A percentile compares a stretch with the other conserved stretches of the same genome.
Evolutionary conservation across 75 land plant species (phyloP).

Genomic region (Gnetum montanum): DNA sequence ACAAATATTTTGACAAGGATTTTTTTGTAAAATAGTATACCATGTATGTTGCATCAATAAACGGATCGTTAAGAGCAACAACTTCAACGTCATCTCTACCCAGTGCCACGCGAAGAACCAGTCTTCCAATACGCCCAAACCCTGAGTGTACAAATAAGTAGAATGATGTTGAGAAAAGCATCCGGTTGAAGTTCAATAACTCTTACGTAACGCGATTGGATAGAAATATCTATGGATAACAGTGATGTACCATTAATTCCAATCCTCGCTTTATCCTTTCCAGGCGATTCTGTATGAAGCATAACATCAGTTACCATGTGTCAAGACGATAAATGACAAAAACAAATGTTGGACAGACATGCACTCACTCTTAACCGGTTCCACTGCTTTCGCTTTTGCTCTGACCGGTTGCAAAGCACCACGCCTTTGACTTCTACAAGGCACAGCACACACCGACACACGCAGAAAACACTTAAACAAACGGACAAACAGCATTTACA

Average conservation of each 20-base stretch:
- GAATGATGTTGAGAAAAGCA: not conserved
- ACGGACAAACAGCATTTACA: no score
- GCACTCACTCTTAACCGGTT: no score
- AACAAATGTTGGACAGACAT: not conserved
- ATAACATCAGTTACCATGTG: not conserved
- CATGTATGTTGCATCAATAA: slow-evolving; percentile 84
- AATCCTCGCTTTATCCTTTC: slow-evolving; percentile 32
- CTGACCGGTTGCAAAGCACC: slow-evolving; percentile 28
- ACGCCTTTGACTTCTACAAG: slow-evolving; percentile 12
- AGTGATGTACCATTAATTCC: slow-evolving; percentile 48
- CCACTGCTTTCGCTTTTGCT: no score
- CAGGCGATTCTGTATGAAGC: slow-evolving; percentile 20
- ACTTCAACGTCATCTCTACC: slow-evolving; percentile 81
- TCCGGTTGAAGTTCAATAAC: not conserved
- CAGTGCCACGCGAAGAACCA: slow-evolving; percentile 75
- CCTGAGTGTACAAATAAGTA: not conserved
- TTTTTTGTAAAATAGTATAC: not conserved
- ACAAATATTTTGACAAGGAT: not conserved
- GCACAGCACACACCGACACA: no score
- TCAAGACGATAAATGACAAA: not conserved
- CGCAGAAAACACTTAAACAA: no score
- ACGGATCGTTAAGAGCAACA: slow-evolving; percentile 97
- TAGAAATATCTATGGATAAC: not conserved
- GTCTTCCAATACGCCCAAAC: slow-evolving; percentile 54
- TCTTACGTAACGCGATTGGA: not conserved